Evolutionary conservation across 23 red algal species (phyloP).

Genomic region (Gracilaria domingensis): DNA sequence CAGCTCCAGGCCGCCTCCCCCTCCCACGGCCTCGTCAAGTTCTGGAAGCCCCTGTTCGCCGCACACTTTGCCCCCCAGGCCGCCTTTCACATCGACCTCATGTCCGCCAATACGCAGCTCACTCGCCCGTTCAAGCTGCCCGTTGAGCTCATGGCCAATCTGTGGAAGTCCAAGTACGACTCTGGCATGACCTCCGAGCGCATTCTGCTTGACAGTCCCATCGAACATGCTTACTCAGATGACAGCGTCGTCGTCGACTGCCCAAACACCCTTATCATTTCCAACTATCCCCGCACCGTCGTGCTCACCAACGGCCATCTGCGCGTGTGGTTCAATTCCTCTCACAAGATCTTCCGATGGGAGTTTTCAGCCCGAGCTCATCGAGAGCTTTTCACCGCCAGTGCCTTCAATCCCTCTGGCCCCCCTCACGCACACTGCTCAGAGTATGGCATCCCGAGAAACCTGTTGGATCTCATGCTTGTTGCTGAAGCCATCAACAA

Average conservation of each 20-base stretch:
- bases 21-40: background rate
- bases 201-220: constrained; percentile 76
- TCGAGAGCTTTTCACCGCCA: constrained; percentile 42
- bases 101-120: background rate
- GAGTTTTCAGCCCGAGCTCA: constrained; percentile 64
- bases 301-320: constrained; percentile 65
- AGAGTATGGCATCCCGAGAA: constrained; percentile 42
- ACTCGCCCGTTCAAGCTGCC: constrained; percentile 34
- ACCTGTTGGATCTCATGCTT: constrained; percentile 22
- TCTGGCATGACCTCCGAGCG: constrained; percentile 66
- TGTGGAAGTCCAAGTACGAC: constrained; percentile 57
- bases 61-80: constrained; percentile 47
- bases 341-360: constrained; percentile 68
- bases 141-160: constrained; percentile 35
- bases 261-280: constrained; percentile 65
- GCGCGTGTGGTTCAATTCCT: constrained; percentile 64
- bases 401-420: background rate
- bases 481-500: constrained; percentile 34
- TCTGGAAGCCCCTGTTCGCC: constrained; percentile 55
- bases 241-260: constrained; percentile 73
- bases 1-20: constrained; percentile 7
- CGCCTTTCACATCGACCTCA: constrained; percentile 60
- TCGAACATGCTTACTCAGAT: constrained; percentile 43
- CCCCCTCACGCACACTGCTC: background rate
- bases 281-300: constrained; percentile 32